phyloP scores from a whole-genome alignment of 169 alveolate genomes.

The Plasmodium berghei region DNA sequence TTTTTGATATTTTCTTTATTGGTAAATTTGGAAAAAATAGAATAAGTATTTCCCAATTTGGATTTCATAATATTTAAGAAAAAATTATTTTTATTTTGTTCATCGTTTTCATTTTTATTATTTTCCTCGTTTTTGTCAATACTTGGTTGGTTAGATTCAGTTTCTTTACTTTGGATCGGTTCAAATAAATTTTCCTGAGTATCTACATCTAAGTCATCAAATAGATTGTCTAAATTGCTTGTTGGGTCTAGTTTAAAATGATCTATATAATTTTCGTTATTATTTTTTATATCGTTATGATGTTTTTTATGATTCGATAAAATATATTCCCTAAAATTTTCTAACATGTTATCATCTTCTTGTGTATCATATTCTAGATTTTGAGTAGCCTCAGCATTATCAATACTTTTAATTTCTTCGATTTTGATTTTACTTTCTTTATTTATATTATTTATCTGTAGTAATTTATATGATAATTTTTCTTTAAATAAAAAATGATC shows the following conservation, averaged over 20 bases:
- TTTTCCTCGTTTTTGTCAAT: neutral
- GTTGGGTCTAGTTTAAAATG: too few relatives aligned
- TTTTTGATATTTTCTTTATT: neutral
- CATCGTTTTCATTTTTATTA: neutral
- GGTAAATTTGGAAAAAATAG: neutral
- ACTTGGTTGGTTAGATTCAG: neutral
- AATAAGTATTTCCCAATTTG: conserved; percentile 24
- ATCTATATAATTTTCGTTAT: too few relatives aligned
- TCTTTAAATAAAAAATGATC: conserved; percentile 29
- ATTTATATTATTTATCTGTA: conserved; percentile 10
- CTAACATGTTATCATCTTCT: too few relatives aligned
- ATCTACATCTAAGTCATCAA: too few relatives aligned
- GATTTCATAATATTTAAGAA: conserved; percentile 36
- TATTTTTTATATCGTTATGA: too few relatives aligned
- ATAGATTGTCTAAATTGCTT: too few relatives aligned
- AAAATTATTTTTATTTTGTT: conserved; percentile 8
- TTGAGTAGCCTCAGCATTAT: too few relatives aligned
- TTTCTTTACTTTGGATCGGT: neutral
- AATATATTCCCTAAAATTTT: too few relatives aligned
- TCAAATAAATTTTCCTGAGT: too few relatives aligned
- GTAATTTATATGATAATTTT: conserved; percentile 19
- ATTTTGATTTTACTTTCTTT: neutral
- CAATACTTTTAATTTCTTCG: neutral
- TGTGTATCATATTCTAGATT: too few relatives aligned
- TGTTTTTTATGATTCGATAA: too few relatives aligned